Evolutionary conservation across 1,284 basidiomycete genomes (phyloP).

Genomic region (Coriolopsis trogii): DNA sequence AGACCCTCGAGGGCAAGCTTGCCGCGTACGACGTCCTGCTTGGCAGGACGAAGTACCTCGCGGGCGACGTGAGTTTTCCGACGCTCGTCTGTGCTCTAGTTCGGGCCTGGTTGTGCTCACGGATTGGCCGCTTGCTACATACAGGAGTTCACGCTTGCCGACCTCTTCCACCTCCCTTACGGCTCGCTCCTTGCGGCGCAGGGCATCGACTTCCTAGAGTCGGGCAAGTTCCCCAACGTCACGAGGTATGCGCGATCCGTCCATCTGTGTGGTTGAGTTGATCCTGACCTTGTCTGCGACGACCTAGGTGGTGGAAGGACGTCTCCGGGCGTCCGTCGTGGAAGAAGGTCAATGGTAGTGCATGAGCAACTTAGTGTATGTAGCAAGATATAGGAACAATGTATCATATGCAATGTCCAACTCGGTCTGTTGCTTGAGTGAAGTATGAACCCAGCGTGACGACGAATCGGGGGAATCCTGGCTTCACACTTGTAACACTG

Average conservation of each 20-base stretch:
- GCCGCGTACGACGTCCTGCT: constrained; percentile 51
- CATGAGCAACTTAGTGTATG: too few species aligned
- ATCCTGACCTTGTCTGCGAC: not conserved
- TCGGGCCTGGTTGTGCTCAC: not conserved
- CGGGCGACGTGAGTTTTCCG: constrained; percentile 43
- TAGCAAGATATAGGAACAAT: too few species aligned
- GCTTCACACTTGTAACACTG: too few species aligned
- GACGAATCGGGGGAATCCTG: too few species aligned
- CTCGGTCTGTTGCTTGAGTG: too few species aligned
- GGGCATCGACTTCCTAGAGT: constrained; percentile 26
- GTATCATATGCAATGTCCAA: too few species aligned
- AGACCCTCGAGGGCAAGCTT: constrained; percentile 39
- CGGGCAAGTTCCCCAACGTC: constrained; percentile 34
- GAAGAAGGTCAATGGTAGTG: constrained; percentile 33
- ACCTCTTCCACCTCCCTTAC: constrained; percentile 56
- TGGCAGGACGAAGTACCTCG: constrained; percentile 47
- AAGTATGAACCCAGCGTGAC: too few species aligned
- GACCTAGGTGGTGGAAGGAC: constrained; percentile 39
- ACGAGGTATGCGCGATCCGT: constrained; percentile 19
- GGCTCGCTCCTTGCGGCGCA: constrained; percentile 33
- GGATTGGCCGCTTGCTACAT: not conserved
- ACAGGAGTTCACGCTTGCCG: constrained; percentile 49
- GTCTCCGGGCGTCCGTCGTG: constrained; percentile 39
- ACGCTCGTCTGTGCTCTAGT: not conserved
- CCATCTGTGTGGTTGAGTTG: not conserved